Evolutionary conservation across 2,329 filamentous ascomycete genomes (phyloP).

Genomic region (Beauveria varroae): DNA sequence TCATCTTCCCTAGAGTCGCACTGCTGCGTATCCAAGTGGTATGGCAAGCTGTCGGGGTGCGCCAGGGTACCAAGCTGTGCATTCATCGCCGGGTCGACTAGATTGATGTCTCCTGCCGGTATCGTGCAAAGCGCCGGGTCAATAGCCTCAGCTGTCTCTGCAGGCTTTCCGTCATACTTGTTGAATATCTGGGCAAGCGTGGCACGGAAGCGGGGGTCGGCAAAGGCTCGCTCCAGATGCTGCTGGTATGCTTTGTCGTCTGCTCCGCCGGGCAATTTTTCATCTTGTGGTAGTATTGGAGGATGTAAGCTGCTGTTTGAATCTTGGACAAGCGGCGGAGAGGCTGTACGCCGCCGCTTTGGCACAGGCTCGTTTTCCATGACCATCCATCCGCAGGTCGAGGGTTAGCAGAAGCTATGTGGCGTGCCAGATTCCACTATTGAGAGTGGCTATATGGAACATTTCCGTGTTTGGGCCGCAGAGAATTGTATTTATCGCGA

Average conservation of each 20-base stretch:
- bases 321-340: conserved; percentile 23
- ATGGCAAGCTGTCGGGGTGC: not conserved
- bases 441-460: not conserved
- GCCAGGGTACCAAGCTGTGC: not conserved
- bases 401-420: not conserved
- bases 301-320: conserved; percentile 1
- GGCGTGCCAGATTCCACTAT: not conserved
- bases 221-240: conserved; percentile 53
- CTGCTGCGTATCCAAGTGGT: not conserved
- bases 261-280: conserved; percentile 23
- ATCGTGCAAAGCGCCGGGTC: not conserved
- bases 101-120: not conserved
- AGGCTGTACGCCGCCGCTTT: conserved; percentile 53
- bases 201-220: conserved; percentile 68
- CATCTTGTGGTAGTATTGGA: not conserved
- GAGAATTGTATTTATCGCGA: not conserved
- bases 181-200: conserved; percentile 82
- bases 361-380: conserved; percentile 40
- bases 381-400: conserved; percentile 2
- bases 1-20: not conserved
- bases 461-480: not conserved
- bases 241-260: conserved; percentile 51
- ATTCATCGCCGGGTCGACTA: not conserved
- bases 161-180: conserved; percentile 67
- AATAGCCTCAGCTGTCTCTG: not conserved